Conservation (phyloP, 73 alveolate genomes). For the Stentor coeruleus region DNA sequence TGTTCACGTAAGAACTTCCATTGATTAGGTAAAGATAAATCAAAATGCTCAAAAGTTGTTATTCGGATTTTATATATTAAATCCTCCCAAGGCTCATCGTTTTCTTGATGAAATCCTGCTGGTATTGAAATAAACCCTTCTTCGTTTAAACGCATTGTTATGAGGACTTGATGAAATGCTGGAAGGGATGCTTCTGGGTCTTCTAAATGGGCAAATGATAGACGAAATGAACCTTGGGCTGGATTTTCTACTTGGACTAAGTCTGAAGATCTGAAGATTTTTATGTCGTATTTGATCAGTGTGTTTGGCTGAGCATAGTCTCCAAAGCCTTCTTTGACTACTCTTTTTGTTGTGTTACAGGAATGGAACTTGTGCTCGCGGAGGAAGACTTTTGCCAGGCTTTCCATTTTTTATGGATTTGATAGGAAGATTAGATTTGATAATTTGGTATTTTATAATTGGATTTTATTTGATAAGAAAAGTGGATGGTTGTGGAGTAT, state of each 20-base stretch:
- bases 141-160: neutral
- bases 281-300: neutral
- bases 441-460: too few species aligned
- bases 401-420: neutral
- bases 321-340: neutral
- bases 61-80: neutral
- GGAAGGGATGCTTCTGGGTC: neutral
- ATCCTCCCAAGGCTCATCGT: neutral
- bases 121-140: neutral
- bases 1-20: neutral
- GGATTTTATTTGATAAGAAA: too few species aligned
- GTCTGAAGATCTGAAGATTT: neutral
- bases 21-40: neutral
- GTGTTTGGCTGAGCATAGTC: neutral
- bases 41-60: neutral
- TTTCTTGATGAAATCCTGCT: neutral
- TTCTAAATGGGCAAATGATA: neutral
- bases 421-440: too few species aligned
- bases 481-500: too few species aligned
- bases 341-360: neutral
- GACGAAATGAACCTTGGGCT: neutral
- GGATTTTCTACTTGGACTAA: neutral
- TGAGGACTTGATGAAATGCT: neutral
- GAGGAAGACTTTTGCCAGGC: neutral
- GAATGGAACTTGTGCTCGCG: neutral